Conservation (phyloP, 805 yeast genomes). For the Metschnikowia cubensis region DNA sequence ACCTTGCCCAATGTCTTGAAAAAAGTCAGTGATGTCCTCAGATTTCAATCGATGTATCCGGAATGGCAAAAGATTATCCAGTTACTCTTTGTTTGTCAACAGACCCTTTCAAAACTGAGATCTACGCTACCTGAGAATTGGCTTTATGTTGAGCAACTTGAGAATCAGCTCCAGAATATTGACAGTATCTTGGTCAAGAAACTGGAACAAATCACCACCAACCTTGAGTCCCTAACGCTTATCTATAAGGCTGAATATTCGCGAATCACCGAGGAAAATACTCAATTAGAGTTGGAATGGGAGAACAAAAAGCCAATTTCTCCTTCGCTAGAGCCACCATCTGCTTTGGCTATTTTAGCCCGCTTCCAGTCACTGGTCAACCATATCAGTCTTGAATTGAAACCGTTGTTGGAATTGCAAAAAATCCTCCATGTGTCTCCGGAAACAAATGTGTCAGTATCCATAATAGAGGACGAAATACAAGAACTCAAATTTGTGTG, state of each 20-base stretch:
- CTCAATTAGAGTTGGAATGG: slow-evolving; percentile 45
- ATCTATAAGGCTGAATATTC: slow-evolving; percentile 39
- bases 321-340: slow-evolving; percentile 36
- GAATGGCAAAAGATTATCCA: slow-evolving; percentile 12
- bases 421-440: slow-evolving; percentile 31
- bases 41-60: not conserved
- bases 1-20: not conserved
- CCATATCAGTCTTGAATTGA: slow-evolving; percentile 4
- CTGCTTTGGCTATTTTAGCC: slow-evolving; percentile 40
- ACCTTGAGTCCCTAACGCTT: slow-evolving; percentile 40
- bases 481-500: slow-evolving; percentile 58
- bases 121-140: slow-evolving; percentile 50
- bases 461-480: slow-evolving; percentile 44
- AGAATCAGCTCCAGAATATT: slow-evolving; percentile 43
- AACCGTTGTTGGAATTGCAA: slow-evolving; percentile 18
- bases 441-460: slow-evolving; percentile 23
- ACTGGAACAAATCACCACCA: slow-evolving; percentile 34
- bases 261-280: slow-evolving; percentile 30
- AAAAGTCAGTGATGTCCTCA: not conserved
- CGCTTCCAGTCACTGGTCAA: slow-evolving; percentile 27
- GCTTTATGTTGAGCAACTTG: slow-evolving; percentile 62
- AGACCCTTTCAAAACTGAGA: slow-evolving; percentile 39
- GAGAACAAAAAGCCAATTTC: slow-evolving; percentile 42
- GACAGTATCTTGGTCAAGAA: slow-evolving; percentile 34
- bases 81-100: slow-evolving; percentile 26